Evolutionary conservation across 768 basidiomycete genomes (phyloP).

Genomic region (Hebeloma cylindrosporum): DNA sequence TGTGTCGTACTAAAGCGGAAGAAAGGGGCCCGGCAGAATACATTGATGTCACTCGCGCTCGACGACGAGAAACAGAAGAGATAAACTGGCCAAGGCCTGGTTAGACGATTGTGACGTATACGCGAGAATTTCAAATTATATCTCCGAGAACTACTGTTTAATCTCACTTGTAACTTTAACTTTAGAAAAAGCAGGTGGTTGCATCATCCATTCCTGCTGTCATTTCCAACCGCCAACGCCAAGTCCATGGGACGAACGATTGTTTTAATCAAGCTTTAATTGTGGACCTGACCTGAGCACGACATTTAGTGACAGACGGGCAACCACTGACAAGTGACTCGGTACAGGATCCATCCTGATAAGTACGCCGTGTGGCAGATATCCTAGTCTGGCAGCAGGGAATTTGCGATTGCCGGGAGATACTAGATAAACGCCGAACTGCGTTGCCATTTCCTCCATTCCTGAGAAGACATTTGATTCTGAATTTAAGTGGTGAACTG

Average conservation of each 20-base stretch:
- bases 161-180: no score
- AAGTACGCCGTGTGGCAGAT: no score
- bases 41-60: conserved; percentile 67
- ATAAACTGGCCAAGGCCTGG: conserved; percentile 75
- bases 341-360: no score
- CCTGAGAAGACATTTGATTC: conserved; percentile 16
- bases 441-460: conserved; percentile 12
- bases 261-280: no score
- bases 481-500: neutral
- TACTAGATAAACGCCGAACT: conserved; percentile 11
- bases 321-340: no score
- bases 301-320: no score
- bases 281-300: no score
- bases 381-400: conserved; percentile 4
- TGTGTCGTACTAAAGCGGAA: conserved; percentile 49
- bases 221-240: no score
- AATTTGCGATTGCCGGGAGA: conserved; percentile 16
- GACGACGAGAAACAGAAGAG: conserved; percentile 51
- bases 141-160: no score
- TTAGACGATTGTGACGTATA: conserved; percentile 12
- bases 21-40: conserved; percentile 73
- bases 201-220: no score
- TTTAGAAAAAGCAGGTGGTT: no score
- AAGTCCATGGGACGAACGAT: no score
- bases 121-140: conserved; percentile 10